phyloP scores from a whole-genome alignment of 164 flowering plant species.

The Stephania japonica region DNA sequence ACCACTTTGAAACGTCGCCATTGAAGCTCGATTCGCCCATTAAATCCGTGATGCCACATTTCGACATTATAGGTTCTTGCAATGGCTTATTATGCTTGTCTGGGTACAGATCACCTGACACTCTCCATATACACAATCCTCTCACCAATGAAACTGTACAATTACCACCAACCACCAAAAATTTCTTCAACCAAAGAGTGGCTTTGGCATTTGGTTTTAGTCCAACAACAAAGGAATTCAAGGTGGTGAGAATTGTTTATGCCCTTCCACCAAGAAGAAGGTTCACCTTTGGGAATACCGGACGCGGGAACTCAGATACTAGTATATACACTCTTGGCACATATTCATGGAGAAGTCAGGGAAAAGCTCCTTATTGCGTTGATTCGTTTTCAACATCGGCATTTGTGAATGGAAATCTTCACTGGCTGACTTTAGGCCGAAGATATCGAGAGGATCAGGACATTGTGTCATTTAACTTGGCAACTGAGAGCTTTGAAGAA shows the following conservation, averaged over 20 bases:
- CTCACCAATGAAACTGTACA: background rate
- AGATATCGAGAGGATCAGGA: background rate
- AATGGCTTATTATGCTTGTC: constrained; percentile 7
- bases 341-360: background rate
- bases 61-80: constrained; percentile 4
- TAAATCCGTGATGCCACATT: background rate
- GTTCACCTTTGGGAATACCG: background rate
- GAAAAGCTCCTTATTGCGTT: background rate
- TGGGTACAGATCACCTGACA: background rate
- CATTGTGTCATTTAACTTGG: constrained; percentile 1
- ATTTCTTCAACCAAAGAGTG: background rate
- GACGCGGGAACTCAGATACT: background rate
- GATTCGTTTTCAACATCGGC: background rate
- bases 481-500: background rate
- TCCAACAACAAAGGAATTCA: constrained; percentile 1
- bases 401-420: constrained; percentile 2
- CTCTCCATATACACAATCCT: background rate
- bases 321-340: background rate
- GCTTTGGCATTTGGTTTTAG: background rate
- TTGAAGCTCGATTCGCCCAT: background rate
- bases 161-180: background rate
- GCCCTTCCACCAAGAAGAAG: background rate
- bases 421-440: background rate
- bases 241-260: constrained; percentile 2
- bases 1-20: background rate